A percentile compares a stretch with the other conserved stretches of the same genome.
phyloP scores from a whole-genome alignment of 177 flowering plant genomes.

The Vitis hybrid region DNA sequence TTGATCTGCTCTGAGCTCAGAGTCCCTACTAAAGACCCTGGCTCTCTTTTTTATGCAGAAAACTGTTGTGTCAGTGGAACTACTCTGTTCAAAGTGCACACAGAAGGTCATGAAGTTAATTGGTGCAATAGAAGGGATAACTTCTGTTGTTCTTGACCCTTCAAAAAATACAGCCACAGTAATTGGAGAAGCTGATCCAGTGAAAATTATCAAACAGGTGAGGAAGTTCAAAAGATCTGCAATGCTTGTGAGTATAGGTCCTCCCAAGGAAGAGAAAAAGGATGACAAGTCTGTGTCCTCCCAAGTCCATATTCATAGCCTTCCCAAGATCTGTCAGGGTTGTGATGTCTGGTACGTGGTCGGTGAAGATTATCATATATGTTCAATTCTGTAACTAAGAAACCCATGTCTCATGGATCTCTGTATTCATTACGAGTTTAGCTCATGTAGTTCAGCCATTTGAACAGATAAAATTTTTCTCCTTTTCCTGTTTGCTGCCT shows the following conservation, averaged over 20 bases:
- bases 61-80: conserved; percentile 64
- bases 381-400: conserved; percentile 24
- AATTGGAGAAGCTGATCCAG: conserved; percentile 60
- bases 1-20: conserved; percentile 9
- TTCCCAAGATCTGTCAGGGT: conserved; percentile 23
- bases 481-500: not conserved
- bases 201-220: conserved; percentile 44
- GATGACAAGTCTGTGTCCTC: conserved; percentile 11
- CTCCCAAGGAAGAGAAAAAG: conserved; percentile 43
- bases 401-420: not conserved
- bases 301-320: no score
- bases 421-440: not conserved
- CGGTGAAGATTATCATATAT: conserved; percentile 16
- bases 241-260: conserved; percentile 39
- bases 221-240: conserved; percentile 31
- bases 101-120: conserved; percentile 39
- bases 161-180: conserved; percentile 51
- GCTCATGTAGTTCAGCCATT: not conserved
- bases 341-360: conserved; percentile 35
- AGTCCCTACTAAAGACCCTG: conserved; percentile 17
- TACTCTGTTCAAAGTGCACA: conserved; percentile 56
- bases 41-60: conserved; percentile 37
- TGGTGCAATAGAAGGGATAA: conserved; percentile 24
- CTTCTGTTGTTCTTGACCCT: conserved; percentile 46
- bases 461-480: not conserved